These are phyloP conservation scores for Dianthus caryophyllus DNA, from an alignment of 148 eudicot genomes.

Conservation along the genomic window DNA sequence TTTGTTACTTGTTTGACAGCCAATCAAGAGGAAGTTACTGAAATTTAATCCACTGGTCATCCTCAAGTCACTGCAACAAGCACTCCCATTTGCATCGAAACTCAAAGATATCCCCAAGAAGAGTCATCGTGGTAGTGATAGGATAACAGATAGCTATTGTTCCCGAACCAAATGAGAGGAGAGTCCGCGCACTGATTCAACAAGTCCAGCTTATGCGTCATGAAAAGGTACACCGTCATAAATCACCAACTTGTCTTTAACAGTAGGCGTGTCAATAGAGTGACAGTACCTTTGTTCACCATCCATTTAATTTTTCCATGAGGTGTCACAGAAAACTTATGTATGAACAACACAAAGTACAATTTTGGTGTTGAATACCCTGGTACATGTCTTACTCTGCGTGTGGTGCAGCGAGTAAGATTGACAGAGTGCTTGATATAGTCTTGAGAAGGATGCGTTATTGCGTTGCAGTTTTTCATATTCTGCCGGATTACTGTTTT, in stretches of 20 bases:
- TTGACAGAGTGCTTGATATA: too few relatives aligned
- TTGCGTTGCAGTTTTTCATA: not conserved
- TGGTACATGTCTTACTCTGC: too few relatives aligned
- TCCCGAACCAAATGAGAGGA: constrained; percentile 61
- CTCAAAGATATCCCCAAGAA: constrained; percentile 60
- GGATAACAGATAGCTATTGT: constrained; percentile 75
- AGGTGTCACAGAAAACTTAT: too few relatives aligned
- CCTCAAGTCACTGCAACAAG: constrained; percentile 59
- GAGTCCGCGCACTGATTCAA: constrained; percentile 43
- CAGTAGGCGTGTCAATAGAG: not conserved
- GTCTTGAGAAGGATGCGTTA: not conserved
- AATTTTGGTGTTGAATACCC: too few relatives aligned
- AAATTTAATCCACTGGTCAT: constrained; percentile 81
- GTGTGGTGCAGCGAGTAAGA: too few relatives aligned
- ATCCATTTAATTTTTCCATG: not conserved
- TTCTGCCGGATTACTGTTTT: not conserved
- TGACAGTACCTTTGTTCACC: not conserved
- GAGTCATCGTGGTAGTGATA: constrained; percentile 34
- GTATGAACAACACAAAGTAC: too few relatives aligned
- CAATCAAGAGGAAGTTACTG: constrained; percentile 65
- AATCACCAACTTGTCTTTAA: not conserved
- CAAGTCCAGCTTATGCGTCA: constrained; percentile 52
- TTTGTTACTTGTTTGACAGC: constrained; percentile 35
- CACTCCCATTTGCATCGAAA: constrained; percentile 74
- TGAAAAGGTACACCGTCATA: constrained; percentile 51